phyloP scores from a whole-genome alignment of 179 eudicot species.

The Monotropa hypopitys region DNA sequence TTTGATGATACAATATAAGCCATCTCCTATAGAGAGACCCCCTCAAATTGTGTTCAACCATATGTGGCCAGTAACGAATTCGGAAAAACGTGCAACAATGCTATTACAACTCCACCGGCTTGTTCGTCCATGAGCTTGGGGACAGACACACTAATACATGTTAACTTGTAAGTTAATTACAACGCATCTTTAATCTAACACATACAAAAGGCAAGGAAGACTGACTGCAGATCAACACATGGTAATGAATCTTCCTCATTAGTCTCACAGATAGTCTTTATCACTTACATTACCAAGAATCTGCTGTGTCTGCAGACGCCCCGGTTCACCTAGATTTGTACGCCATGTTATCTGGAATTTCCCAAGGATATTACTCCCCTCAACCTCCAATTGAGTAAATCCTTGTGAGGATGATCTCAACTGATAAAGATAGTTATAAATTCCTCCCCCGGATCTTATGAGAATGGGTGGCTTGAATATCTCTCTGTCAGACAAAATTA shows the following conservation, averaged over 20 bases:
- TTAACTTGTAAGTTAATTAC: background rate
- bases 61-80: background rate
- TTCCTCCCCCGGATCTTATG: slow-evolving; percentile 90
- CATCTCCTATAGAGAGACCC: background rate
- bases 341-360: slow-evolving; percentile 99
- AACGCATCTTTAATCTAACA: background rate
- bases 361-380: slow-evolving; percentile 86
- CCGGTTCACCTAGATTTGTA: slow-evolving; percentile 96
- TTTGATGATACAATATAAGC: background rate
- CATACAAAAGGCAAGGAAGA: background rate
- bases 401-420: slow-evolving; percentile 55
- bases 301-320: slow-evolving; percentile 97
- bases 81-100: background rate
- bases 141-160: background rate
- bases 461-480: slow-evolving; percentile 66
- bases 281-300: slow-evolving; percentile 89
- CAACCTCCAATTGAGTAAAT: slow-evolving; percentile 39
- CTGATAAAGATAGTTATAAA: slow-evolving; percentile 72
- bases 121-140: background rate
- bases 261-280: background rate
- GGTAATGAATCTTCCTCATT: background rate
- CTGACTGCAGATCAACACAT: background rate
- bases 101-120: background rate
- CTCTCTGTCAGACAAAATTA: slow-evolving; percentile 34
- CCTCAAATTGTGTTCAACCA: background rate